These are phyloP conservation scores for Plasmodium vivax DNA, from an alignment of 169 alveolate genomes.

Conservation along the genomic window DNA sequence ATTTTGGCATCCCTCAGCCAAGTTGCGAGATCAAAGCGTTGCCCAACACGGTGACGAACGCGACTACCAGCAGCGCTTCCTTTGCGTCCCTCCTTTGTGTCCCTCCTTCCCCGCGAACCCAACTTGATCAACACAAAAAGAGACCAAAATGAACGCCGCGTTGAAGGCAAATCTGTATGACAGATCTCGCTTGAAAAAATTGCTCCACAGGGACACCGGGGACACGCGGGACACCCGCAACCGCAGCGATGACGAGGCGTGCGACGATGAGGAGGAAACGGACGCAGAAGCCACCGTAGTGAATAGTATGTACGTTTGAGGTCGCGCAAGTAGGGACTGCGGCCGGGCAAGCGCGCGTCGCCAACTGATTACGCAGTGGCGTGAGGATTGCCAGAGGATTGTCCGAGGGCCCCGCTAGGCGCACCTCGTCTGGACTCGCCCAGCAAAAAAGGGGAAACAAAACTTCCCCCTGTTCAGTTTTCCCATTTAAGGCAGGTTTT, in stretches of 20 bases:
- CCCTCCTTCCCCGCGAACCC: not conserved
- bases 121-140: not conserved
- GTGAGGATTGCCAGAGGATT: not conserved
- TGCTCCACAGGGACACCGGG: not conserved
- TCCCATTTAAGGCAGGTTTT: not conserved
- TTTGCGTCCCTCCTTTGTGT: not conserved
- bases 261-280: constrained; percentile 32
- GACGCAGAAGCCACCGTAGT: constrained; percentile 13
- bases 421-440: not conserved
- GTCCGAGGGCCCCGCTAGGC: not conserved
- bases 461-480: not conserved
- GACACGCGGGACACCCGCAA: not conserved
- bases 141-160: not conserved
- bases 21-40: not conserved
- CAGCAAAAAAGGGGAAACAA: not conserved
- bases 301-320: constrained; percentile 12
- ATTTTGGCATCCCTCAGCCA: not conserved
- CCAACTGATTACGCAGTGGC: too few species aligned
- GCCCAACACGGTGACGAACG: not conserved
- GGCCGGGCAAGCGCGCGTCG: too few species aligned
- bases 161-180: not conserved
- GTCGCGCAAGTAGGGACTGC: not conserved
- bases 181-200: not conserved
- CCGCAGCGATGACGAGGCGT: not conserved
- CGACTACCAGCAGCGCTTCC: not conserved